phyloP scores from a whole-genome alignment of 352 stramenopile genomes.

The Pythium dissotocum region DNA sequence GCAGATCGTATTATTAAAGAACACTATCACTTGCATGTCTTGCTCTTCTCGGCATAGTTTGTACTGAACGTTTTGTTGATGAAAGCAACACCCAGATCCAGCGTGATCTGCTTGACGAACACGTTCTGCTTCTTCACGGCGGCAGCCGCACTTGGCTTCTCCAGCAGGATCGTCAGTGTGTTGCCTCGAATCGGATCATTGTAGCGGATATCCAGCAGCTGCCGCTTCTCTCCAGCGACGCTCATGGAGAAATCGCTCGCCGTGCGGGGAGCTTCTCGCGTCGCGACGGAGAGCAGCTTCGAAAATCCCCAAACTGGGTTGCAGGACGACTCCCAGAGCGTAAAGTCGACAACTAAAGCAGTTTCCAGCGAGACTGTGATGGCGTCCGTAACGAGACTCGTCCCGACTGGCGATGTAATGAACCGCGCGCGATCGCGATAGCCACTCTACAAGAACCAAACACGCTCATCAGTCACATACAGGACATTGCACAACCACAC shows the following conservation, averaged over 20 bases:
- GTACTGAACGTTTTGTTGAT: slow-evolving; percentile 56
- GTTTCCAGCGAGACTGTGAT: slow-evolving; percentile 41
- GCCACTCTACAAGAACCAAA: slow-evolving; percentile 14
- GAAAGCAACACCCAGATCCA: slow-evolving; percentile 45
- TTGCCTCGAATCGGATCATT: slow-evolving; percentile 37
- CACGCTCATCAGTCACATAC: background rate
- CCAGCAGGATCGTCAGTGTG: slow-evolving; percentile 25
- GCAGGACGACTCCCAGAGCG: slow-evolving; percentile 50
- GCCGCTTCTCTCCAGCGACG: slow-evolving; percentile 12
- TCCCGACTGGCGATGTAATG: slow-evolving; percentile 22
- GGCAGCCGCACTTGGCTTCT: slow-evolving; percentile 10
- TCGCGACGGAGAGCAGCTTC: slow-evolving; percentile 29
- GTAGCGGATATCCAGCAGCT: slow-evolving; percentile 27
- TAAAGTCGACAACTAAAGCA: slow-evolving; percentile 56
- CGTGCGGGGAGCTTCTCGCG: background rate
- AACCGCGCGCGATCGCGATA: slow-evolving; percentile 46
- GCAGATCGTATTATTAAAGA: background rate
- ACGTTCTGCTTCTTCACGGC: slow-evolving; percentile 16
- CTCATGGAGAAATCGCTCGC: slow-evolving; percentile 33
- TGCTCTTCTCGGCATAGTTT: slow-evolving; percentile 29
- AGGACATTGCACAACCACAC: background rate
- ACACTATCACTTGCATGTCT: slow-evolving; percentile 10
- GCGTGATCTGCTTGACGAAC: slow-evolving; percentile 43
- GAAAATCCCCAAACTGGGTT: slow-evolving; percentile 52
- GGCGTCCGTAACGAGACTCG: slow-evolving; percentile 43